Percentiles rank a stretch among this genome's conserved stretches.
These are phyloP conservation scores for Neospermospora avenae DNA, from an alignment of 2,329 filamentous ascomycete species.

Conservation along the genomic window DNA sequence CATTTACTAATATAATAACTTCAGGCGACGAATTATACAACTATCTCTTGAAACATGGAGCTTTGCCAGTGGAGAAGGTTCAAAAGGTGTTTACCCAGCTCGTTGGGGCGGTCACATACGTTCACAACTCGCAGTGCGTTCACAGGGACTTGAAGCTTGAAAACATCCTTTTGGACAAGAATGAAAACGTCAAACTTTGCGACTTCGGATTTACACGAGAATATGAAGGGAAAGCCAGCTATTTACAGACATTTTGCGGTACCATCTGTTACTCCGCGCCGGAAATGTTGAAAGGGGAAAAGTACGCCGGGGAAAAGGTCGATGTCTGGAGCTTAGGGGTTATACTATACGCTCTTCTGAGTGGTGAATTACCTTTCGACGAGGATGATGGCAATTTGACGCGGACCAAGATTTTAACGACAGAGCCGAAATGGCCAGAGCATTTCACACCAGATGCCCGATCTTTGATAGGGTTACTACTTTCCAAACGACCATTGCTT, in stretches of 20 bases:
- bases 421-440: constrained; percentile 83
- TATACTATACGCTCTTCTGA: constrained; percentile 78
- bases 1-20: constrained; percentile 6
- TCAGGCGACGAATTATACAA: constrained; percentile 95
- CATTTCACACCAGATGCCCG: constrained; percentile 75
- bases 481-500: constrained; percentile 85
- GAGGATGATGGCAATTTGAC: constrained; percentile 91
- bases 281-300: constrained; percentile 97
- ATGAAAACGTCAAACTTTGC: constrained; percentile 95
- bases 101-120: constrained; percentile 90
- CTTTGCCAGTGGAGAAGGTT: constrained; percentile 78
- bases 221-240: constrained; percentile 92
- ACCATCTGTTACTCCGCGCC: constrained; percentile 97
- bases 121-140: constrained; percentile 92
- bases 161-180: constrained; percentile 92
- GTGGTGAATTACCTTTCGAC: constrained; percentile 88
- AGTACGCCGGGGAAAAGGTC: constrained; percentile 96
- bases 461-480: constrained; percentile 70
- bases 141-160: constrained; percentile 96
- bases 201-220: constrained; percentile 98
- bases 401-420: constrained; percentile 76
- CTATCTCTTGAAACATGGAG: constrained; percentile 83
- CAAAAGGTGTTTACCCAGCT: constrained; percentile 96
- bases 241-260: constrained; percentile 95
- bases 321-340: constrained; percentile 93